Evolutionary conservation across 345 rosid species (phyloP), one percentile per base, ranked within the genome.

Genomic region (Rhodamnia argentea): DNA sequence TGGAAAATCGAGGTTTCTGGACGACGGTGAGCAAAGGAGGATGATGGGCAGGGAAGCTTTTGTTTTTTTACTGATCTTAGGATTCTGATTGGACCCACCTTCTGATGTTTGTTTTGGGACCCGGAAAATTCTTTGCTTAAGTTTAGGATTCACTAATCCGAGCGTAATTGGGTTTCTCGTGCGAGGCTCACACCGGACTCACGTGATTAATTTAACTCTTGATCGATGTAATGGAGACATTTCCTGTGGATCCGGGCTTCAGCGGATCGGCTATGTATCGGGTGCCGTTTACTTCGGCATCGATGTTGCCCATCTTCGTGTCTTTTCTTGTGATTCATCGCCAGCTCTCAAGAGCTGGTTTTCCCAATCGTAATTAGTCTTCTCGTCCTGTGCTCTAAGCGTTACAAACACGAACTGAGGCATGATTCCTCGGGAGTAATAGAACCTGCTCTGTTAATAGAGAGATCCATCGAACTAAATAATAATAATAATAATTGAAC

Each of bases 401-500:
- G 40, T 37, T 37, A 3, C 40, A 37, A 37, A 37, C 40, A 2
- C 40, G 40, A 37, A 37, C 40, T 37, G 40, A 37, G 40, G 40
- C 40, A 37, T 37, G 40, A 3, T 37, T 37, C 40, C 40, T 37
- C 40, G 40, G 40, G 40, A 37, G 40, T 37, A 37, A 37, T 37
- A 37, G 40, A 37, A 37, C 40, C 40, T 2, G 40, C 2, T 37
- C 47, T 18, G 13, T 70, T 37, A 3, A 62, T 7, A 7, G 76
- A 62, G 11, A 62, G 20, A 62, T 3, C 10, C 4, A 9, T 32
- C 5, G 3, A 10, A 27, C 40, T 60, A n/a, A 51, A 37, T 37
- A 50, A 50, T 10, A 50, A 51, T 0, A 51, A 12, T 0, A 11
- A 10, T n/a, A 10, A 6, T 29, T 1, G 20, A n/a, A 27, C 0